Conservation (phyloP, 345 rosid genomes). For the Theobroma cacao region DNA sequence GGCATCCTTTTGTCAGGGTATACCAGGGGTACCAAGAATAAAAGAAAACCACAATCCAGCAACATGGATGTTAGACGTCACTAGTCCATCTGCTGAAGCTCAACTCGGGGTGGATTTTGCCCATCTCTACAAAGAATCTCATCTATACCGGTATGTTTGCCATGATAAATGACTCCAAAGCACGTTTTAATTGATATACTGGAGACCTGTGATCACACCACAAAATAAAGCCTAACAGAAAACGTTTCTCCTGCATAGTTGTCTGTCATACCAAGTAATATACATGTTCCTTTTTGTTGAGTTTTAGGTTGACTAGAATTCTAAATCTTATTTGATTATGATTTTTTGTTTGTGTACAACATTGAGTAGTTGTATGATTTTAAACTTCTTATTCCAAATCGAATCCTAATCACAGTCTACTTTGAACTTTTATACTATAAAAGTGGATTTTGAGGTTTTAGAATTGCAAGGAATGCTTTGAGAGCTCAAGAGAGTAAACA, state of each 20-base stretch:
- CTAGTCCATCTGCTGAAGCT: conserved; percentile 30
- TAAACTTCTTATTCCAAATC: too few relatives aligned
- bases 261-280: too few relatives aligned
- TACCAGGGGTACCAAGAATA: conserved; percentile 37
- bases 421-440: too few relatives aligned
- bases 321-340: too few relatives aligned
- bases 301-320: too few relatives aligned
- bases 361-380: too few relatives aligned
- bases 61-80: conserved; percentile 54
- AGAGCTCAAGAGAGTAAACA: too few relatives aligned
- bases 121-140: conserved; percentile 29
- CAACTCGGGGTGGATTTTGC: conserved; percentile 33
- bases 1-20: conserved; percentile 5
- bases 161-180: background rate
- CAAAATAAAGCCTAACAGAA: background rate
- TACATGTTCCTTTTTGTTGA: too few relatives aligned
- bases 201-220: background rate
- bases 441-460: too few relatives aligned
- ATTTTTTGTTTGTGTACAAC: too few relatives aligned
- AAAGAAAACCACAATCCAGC: conserved; percentile 47
- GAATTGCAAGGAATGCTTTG: too few relatives aligned
- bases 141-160: conserved; percentile 23
- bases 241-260: background rate
- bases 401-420: too few relatives aligned
- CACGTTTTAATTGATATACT: background rate